These are phyloP conservation scores for Quercus gilva DNA, from an alignment of 306 rosid genomes.

Conservation along the genomic window DNA sequence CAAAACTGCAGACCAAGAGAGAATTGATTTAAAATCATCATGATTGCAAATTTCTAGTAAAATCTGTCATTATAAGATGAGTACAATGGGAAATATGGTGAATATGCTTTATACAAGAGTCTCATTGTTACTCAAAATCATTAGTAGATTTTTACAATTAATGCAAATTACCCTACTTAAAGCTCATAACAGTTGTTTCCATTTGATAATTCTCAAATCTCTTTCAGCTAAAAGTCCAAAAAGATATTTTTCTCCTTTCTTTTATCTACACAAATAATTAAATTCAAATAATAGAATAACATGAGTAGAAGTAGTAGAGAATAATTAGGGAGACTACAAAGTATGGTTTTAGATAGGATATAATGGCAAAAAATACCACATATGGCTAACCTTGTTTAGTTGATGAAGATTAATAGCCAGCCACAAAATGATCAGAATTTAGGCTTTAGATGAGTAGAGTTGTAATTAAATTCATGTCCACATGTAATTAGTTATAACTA, in stretches of 20 bases:
- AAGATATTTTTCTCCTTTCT: neutral
- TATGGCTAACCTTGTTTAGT: no score
- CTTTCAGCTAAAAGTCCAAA: neutral
- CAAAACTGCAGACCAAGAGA: constrained; percentile 65
- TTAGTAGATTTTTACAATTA: neutral
- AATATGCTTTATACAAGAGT: neutral
- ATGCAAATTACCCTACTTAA: neutral
- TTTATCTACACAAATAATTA: no score
- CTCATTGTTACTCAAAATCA: neutral
- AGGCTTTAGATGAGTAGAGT: no score
- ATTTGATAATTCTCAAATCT: neutral
- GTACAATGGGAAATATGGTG: neutral
- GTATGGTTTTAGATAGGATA: no score
- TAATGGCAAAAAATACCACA: no score
- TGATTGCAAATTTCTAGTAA: neutral
- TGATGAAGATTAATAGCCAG: no score
- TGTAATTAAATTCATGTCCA: no score
- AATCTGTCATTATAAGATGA: neutral
- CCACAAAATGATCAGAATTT: no score
- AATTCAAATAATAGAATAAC: no score
- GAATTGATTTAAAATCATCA: neutral
- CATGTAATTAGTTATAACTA: no score
- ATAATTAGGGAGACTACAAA: no score
- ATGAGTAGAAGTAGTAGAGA: no score
- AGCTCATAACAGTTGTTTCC: neutral